Evolutionary conservation across 192 early-diverging fungal species (phyloP), one percentile per base, ranked within the genome.

Genomic region (Mortierella antarctica): DNA sequence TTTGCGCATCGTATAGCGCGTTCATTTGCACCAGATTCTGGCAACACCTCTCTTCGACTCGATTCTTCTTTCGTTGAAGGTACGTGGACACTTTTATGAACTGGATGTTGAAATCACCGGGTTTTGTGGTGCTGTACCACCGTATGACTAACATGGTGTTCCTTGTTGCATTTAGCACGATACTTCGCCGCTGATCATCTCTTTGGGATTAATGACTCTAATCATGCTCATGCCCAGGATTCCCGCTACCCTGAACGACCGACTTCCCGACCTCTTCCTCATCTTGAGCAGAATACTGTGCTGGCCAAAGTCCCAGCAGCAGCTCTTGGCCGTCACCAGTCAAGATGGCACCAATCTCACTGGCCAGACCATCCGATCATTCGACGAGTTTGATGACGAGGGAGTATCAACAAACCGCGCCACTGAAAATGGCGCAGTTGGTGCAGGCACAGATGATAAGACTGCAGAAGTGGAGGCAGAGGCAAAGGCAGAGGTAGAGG

Each of bases 201-300:
- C 85, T 20, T 70, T 88, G 15, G 86, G 85, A 41, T 73, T 86
- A 44, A 86, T 86, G 74, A 86, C 83, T 9, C 57, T 88, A 10
- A 86, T 88, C 51, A 88, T 88, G 87, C 54, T 88, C 3, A 75
- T 88, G 54, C 87, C 87, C 39, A 75, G 87, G 11, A 88, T 88
- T 14, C 84, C 84, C 12, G 71, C 87, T 0, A 62, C 81, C 8
- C 58, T 88, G 21, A 84, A 86, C 17, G 78, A 79, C 7, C 70
- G 71, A 62, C 73, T 88, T 15, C 84, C 85, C 1, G 74, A 85
- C 11, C 46, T 88, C 9, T 88, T 88, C 52, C 74, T 85, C 48
- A 86, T 88, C 47, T 82, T 86, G 44, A 82, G 84, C n/a, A 75
- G 87, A 48, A 86, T 85, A 11, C 80, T 88, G 17, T 86, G 82